phyloP scores from a whole-genome alignment of 2,329 filamentous ascomycete genomes.

The Epichloe bromicola region DNA sequence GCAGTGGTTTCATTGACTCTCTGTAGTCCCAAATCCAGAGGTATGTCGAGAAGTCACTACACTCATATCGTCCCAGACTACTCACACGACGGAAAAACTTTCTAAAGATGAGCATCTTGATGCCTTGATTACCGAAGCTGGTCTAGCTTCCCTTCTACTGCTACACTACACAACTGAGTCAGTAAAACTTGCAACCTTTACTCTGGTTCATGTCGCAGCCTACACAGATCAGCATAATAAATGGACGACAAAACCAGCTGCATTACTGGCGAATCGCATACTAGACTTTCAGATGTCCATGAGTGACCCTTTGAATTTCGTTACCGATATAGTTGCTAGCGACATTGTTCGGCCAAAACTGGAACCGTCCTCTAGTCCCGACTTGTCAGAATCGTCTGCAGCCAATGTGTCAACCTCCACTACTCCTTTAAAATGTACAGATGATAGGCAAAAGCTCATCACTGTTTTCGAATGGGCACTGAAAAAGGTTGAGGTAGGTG shows the following conservation, averaged over 20 bases:
- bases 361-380: conserved; percentile 29
- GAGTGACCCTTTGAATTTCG: conserved; percentile 20
- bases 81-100: neutral
- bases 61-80: neutral
- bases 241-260: conserved; percentile 26
- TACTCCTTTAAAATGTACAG: neutral
- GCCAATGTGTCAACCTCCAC: neutral
- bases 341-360: conserved; percentile 57
- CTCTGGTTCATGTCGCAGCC: conserved; percentile 20
- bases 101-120: neutral
- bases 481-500: conserved; percentile 5
- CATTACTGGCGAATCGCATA: conserved; percentile 18
- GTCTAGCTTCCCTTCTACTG: conserved; percentile 16
- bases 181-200: conserved; percentile 6
- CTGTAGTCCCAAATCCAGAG: neutral
- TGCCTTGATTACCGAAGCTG: conserved; percentile 12
- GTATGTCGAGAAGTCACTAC: neutral
- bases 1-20: neutral
- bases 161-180: conserved; percentile 9
- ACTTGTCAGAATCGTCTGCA: neutral
- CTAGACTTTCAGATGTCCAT: conserved; percentile 16
- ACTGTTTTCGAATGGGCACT: conserved; percentile 7
- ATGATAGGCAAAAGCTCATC: neutral
- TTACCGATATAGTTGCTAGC: conserved; percentile 45
- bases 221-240: conserved; percentile 18